Conservation (phyloP, 148 eudicot species). For the Beta vulgaris region DNA sequence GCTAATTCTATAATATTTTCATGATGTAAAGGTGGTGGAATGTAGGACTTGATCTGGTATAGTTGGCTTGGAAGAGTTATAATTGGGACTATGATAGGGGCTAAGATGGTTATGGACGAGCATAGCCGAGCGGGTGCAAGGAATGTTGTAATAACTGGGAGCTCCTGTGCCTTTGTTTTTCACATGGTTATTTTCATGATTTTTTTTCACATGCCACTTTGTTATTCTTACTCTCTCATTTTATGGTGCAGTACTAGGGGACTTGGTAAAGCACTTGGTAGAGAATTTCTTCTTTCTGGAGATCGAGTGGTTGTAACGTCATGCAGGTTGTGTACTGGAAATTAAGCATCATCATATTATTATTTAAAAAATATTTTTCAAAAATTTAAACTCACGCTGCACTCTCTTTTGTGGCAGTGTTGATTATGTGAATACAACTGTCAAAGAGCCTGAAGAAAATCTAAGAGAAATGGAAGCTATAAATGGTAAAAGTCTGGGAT, state of each 20-base stretch:
- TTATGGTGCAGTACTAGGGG: conserved; percentile 83
- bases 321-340: conserved; percentile 60
- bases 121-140: conserved; percentile 95
- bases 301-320: conserved; percentile 92
- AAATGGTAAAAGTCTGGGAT: conserved; percentile 42
- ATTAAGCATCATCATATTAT: not conserved
- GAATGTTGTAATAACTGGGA: conserved; percentile 95
- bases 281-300: conserved; percentile 96
- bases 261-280: conserved; percentile 95
- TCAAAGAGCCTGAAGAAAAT: conserved; percentile 81
- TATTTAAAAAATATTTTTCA: too few relatives aligned
- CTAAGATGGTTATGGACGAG: conserved; percentile 93
- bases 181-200: not conserved
- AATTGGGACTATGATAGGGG: conserved; percentile 97
- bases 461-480: conserved; percentile 52
- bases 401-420: conserved; percentile 51
- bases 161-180: conserved; percentile 41
- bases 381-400: conserved; percentile 19
- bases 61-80: conserved; percentile 99
- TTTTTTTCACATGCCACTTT: not conserved
- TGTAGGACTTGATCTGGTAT: conserved; percentile 94
- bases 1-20: conserved; percentile 1
- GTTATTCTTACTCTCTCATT: conserved; percentile 5
- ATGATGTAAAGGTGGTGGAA: conserved; percentile 58
- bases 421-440: conserved; percentile 74